A percentile compares a stretch with the other conserved stretches of the same genome.
These are phyloP conservation scores for Prunus yedoensis DNA, from an alignment of 331 rosid genomes.

Conservation along the genomic window DNA sequence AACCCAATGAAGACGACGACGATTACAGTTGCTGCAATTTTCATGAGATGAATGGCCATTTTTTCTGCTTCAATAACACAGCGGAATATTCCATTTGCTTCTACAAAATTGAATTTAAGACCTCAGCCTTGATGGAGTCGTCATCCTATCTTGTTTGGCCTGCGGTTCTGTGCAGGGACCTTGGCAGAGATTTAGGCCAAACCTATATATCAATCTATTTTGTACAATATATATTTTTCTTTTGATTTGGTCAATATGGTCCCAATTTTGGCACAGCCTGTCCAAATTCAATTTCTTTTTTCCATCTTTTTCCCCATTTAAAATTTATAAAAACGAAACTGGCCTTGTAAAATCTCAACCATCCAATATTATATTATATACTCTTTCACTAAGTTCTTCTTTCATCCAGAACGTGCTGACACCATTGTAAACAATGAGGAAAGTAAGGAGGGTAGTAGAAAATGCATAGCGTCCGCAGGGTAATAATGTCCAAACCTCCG, in stretches of 20 bases:
- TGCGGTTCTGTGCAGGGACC: neutral
- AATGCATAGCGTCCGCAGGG: no score
- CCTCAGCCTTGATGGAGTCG: neutral
- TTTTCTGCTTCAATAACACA: neutral
- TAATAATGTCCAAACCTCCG: no score
- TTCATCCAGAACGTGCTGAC: no score
- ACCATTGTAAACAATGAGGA: no score
- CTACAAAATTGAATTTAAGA: neutral
- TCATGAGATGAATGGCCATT: constrained; percentile 25
- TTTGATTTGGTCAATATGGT: neutral
- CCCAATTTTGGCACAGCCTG: neutral
- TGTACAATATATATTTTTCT: neutral
- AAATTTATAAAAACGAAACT: no score
- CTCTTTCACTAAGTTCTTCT: no score
- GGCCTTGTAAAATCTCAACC: neutral
- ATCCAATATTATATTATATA: neutral
- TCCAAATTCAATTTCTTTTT: neutral
- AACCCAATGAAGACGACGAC: constrained; percentile 14
- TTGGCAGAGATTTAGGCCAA: neutral
- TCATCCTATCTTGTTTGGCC: neutral
- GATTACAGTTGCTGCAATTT: constrained; percentile 13
- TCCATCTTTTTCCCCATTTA: neutral
- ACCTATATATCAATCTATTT: neutral
- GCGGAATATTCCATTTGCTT: neutral
- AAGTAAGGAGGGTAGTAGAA: no score